Evolutionary conservation across 768 basidiomycete genomes (phyloP), one percentile per base, ranked within the genome.

Genomic region (Lenzites betulinus): DNA sequence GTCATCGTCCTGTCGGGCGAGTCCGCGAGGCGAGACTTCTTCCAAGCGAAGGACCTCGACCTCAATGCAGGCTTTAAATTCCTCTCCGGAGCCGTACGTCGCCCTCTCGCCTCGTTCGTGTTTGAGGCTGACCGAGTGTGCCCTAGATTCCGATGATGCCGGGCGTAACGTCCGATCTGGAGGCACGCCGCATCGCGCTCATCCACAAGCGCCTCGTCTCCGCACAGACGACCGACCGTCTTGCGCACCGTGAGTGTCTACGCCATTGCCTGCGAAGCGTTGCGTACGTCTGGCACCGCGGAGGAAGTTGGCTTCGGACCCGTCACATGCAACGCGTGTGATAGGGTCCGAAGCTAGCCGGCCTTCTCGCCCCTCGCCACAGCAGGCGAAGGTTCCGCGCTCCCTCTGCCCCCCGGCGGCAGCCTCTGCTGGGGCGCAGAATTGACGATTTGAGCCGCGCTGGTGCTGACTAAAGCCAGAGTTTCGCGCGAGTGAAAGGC

Each of bases 1-100:
- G 88, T 92, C 65, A 79, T 92, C 53, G 89, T 87, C 35, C 81
- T 92, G 41, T 91, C 90, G 41, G 90, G 90, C 53, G 87, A 90
- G 69, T 79, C 77, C 35, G 90, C 84, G 16, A 78, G 90, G 57
- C 81, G 82, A 56, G 79, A 84, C 3, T 91, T 91, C 74, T 89
- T 91, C 67, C 79, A 80, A 2, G 83, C 87, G 57, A 85, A 83
- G 73, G 82, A 82, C 22, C 82, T 92, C 63, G 88, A 91, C 72
- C 81, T 92, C 51, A 86, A 85, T 42, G 88, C 90, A 76, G 90
- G 89, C 6, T 92, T 90, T 78, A 88, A 85, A 67, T 82, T 89
- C 67, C 80, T 92, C 62, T 89, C 88, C 51, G 90, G 89, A 51
- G 89, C 87, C 56, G 90, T 91, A 71, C 64, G 87, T 41, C 23